Evolutionary conservation across 2,329 filamentous ascomycete genomes (phyloP), one percentile per base, ranked within the genome.

Genomic region (Endoconidiophora polonica): DNA sequence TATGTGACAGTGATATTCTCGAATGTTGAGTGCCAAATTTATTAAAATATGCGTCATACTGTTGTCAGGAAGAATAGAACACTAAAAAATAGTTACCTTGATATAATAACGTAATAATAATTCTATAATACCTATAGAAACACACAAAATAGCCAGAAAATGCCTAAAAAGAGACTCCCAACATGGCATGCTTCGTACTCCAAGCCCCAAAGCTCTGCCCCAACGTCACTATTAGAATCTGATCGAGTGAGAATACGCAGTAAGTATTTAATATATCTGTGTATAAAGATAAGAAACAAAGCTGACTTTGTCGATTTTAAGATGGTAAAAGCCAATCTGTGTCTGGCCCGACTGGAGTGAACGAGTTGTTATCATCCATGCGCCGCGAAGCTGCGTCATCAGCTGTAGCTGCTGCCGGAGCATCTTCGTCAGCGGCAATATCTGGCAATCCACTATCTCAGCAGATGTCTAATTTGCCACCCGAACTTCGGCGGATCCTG

Each of bases 111-210:
- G 16, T 18, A 18, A 18, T 1, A 18, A 33, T 33, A 33, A 9
- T 33, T 5, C 12, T 5, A 33, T 12, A 33, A 1, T 33, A 33
- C 1, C 29, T 33, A 3, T 33, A 7, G 4, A 33, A 3, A 33
- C 12, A 9, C 3, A 29, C 26, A 29, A 9, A 29, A 29, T 3
- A 1, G 3, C 14, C 23, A 6, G 23, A 22, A 38, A 39, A 47
- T 47, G 45, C 36, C 45, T 7, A 47, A 47, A 7, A 47, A 47
- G 24, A 26, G 22, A 26, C 45, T 41, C 10, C 45, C 45, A 10
- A 16, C 45, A 29, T 47, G 45, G 45, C 45, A 29, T 16, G 40
- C 26, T 10, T 12, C 9, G 29, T 47, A 47, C 36, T 47, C 45
- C 22, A 47, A 47, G 37, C 45, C 45, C 7, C 37, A 37, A 22